These are phyloP conservation scores for Akanthomyces uredinophilus DNA, from an alignment of 2,329 filamentous ascomycete species.

Conservation along the genomic window DNA sequence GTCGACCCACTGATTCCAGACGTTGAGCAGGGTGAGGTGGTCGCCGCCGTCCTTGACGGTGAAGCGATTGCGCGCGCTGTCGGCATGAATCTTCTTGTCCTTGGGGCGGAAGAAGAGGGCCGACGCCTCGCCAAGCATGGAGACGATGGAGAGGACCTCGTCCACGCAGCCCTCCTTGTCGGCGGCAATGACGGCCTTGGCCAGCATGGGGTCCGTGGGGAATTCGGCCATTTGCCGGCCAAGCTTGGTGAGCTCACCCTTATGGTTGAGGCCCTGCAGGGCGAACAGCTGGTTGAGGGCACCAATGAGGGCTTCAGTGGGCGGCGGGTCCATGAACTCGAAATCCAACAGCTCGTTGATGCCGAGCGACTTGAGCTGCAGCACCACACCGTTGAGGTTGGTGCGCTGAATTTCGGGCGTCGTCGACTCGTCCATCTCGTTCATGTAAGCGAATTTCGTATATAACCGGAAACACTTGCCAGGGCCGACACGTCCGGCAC, in stretches of 20 bases:
- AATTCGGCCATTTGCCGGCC: conserved; percentile 95
- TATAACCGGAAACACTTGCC: conserved; percentile 93
- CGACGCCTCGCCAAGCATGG: conserved; percentile 85
- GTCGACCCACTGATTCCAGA: conserved; percentile 95
- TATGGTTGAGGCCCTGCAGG: conserved; percentile 80
- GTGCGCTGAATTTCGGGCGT: conserved; percentile 91
- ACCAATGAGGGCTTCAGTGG: conserved; percentile 81
- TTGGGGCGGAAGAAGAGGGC: conserved; percentile 92
- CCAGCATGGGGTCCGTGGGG: conserved; percentile 85
- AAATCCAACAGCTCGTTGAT: conserved; percentile 92
- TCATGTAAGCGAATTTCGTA: conserved; percentile 89
- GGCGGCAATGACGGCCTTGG: conserved; percentile 81
- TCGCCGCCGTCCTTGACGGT: conserved; percentile 89
- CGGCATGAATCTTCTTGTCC: conserved; percentile 94
- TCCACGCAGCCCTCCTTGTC: conserved; percentile 90
- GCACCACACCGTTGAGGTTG: conserved; percentile 76
- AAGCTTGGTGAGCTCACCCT: conserved; percentile 82
- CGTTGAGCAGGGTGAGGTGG: conserved; percentile 79
- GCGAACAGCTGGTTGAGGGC: conserved; percentile 89
- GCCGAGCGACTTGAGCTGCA: conserved; percentile 82
- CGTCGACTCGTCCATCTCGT: conserved; percentile 88
- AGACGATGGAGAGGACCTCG: conserved; percentile 87
- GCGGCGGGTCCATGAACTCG: conserved; percentile 92
- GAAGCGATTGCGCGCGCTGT: conserved; percentile 83
- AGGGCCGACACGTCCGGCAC: conserved; percentile 85